Percentiles rank a stretch among this genome's conserved stretches.
phyloP scores from a whole-genome alignment of 2,329 filamentous ascomycete genomes.

The Aspergillus quadricinctus region DNA sequence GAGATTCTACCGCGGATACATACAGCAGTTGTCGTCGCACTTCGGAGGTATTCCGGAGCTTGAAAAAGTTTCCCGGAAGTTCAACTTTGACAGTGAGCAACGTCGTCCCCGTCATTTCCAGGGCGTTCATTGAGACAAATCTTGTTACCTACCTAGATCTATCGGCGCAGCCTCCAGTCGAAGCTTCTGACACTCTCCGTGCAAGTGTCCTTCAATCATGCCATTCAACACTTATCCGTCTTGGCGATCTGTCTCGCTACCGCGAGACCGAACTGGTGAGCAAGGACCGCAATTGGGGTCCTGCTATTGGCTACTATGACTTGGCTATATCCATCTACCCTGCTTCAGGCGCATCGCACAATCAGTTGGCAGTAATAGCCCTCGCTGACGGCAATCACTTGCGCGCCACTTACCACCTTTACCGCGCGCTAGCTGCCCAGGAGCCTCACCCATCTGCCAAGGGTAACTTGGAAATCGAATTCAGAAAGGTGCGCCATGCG shows the following conservation, averaged over 20 bases:
- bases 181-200: conserved; percentile 49
- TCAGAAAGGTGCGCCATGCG: conserved; percentile 59
- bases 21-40: conserved; percentile 66
- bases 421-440: conserved; percentile 71
- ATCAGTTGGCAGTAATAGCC: conserved; percentile 85
- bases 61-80: conserved; percentile 51
- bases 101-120: conserved; percentile 5
- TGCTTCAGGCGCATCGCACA: conserved; percentile 74
- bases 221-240: conserved; percentile 75
- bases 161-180: conserved; percentile 42
- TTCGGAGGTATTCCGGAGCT: conserved; percentile 56
- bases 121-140: conserved; percentile 5
- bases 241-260: conserved; percentile 89
- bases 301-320: conserved; percentile 77
- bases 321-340: conserved; percentile 77
- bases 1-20: conserved; percentile 81
- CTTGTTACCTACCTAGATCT: conserved; percentile 31
- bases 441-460: conserved; percentile 70
- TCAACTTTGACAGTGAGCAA: conserved; percentile 45
- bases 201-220: conserved; percentile 67
- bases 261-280: conserved; percentile 67
- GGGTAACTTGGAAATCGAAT: conserved; percentile 74
- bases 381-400: conserved; percentile 73
- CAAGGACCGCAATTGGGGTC: conserved; percentile 72
- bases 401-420: conserved; percentile 82